A percentile compares a stretch with the other conserved stretches of the same genome.
These are phyloP conservation scores for Xylariales sp. DNA, from an alignment of 2,329 filamentous ascomycete genomes.

Conservation along the genomic window DNA sequence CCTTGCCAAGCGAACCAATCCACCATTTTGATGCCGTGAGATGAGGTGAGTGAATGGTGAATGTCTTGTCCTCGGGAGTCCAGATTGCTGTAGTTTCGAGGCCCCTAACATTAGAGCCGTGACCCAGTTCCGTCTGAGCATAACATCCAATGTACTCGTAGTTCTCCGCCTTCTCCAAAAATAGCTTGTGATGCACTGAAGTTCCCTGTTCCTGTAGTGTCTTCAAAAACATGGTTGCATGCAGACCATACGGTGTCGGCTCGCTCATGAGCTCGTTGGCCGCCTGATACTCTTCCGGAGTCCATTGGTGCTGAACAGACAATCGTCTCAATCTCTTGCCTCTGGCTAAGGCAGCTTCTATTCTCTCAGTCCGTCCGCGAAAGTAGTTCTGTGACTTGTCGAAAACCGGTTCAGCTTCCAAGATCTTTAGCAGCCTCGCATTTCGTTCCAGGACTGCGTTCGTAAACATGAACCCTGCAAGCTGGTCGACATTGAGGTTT, in stretches of 20 bases:
- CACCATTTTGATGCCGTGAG: slow-evolving; percentile 80
- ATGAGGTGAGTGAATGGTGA: slow-evolving; percentile 67
- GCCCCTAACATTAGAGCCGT: slow-evolving; percentile 72
- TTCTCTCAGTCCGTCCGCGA: slow-evolving; percentile 61
- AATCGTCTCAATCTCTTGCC: slow-evolving; percentile 67
- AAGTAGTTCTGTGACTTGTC: slow-evolving; percentile 78
- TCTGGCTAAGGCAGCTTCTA: slow-evolving; percentile 64
- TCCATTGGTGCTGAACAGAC: slow-evolving; percentile 63
- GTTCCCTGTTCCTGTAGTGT: slow-evolving; percentile 69
- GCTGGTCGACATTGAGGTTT: slow-evolving; percentile 60
- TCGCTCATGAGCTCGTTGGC: slow-evolving; percentile 69
- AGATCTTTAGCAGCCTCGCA: slow-evolving; percentile 55
- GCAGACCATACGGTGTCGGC: slow-evolving; percentile 68
- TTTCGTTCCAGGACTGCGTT: slow-evolving; percentile 59
- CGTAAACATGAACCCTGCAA: slow-evolving; percentile 66
- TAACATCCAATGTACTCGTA: slow-evolving; percentile 77
- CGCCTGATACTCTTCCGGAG: slow-evolving; percentile 54
- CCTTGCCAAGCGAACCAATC: slow-evolving; percentile 73
- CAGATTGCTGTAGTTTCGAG: slow-evolving; percentile 70
- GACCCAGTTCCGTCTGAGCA: slow-evolving; percentile 75
- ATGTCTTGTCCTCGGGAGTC: slow-evolving; percentile 69
- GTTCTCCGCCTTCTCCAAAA: slow-evolving; percentile 61
- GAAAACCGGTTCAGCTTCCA: slow-evolving; percentile 65
- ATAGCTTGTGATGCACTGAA: slow-evolving; percentile 68
- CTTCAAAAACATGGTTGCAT: slow-evolving; percentile 49